These are phyloP conservation scores for Xerocomus spinulosus DNA, from an alignment of 768 basidiomycete genomes.

Conservation along the genomic window DNA sequence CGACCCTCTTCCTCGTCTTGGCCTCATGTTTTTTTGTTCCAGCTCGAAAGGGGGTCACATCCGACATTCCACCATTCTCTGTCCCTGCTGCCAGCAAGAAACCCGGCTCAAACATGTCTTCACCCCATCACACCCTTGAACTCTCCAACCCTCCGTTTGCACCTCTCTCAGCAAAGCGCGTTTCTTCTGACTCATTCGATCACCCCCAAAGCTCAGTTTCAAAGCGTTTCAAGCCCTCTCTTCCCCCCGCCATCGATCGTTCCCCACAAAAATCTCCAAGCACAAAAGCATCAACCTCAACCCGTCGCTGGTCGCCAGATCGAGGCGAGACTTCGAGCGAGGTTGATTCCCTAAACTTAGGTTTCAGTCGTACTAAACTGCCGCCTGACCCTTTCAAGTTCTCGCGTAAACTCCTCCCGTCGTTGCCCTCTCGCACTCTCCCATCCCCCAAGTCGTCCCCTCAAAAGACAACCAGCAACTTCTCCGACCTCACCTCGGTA, in stretches of 20 bases:
- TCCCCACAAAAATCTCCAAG: slow-evolving; percentile 6
- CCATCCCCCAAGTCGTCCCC: slow-evolving; percentile 6
- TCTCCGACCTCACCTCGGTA: slow-evolving; percentile 20
- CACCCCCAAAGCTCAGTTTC: slow-evolving; percentile 6
- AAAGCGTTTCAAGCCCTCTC: slow-evolving; percentile 32
- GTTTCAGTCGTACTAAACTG: neutral
- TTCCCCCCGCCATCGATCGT: slow-evolving; percentile 26
- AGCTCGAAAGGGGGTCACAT: slow-evolving; percentile 27
- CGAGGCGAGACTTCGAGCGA: slow-evolving; percentile 14
- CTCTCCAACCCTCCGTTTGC: slow-evolving; percentile 9
- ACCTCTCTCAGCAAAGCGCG: slow-evolving; percentile 29
- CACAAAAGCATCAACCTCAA: neutral
- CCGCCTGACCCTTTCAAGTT: slow-evolving; percentile 21
- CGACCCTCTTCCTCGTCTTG: neutral
- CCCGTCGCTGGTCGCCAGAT: slow-evolving; percentile 16
- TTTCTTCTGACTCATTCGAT: slow-evolving; percentile 19
- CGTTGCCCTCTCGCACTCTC: neutral
- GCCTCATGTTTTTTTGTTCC: slow-evolving; percentile 7
- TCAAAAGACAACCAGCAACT: slow-evolving; percentile 3
- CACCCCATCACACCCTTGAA: slow-evolving; percentile 14
- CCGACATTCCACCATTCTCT: slow-evolving; percentile 30
- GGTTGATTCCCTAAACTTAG: slow-evolving; percentile 23
- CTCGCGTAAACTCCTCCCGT: slow-evolving; percentile 1
- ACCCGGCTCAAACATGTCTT: slow-evolving; percentile 7
- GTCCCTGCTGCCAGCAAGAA: slow-evolving; percentile 39